These are phyloP conservation scores for Alternaria infectoria DNA, from an alignment of 2,329 filamentous ascomycete genomes.

Conservation along the genomic window DNA sequence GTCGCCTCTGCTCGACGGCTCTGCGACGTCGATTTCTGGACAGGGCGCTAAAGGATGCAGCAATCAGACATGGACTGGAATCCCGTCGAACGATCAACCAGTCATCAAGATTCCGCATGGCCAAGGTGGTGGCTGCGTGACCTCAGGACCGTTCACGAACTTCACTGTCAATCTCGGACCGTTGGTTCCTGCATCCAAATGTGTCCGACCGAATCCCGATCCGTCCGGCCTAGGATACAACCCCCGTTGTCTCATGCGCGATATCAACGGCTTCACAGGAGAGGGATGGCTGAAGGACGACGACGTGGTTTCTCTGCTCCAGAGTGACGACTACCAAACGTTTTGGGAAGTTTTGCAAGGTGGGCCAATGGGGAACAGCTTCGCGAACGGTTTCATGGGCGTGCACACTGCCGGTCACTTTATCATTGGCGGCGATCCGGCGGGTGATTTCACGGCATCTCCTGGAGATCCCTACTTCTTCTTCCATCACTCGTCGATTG, in stretches of 20 bases:
- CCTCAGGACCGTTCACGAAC: constrained; percentile 58
- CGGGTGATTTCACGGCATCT: constrained; percentile 55
- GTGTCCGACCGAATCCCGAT: constrained; percentile 37
- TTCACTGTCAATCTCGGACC: constrained; percentile 55
- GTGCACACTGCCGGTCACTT: constrained; percentile 58
- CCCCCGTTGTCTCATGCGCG: constrained; percentile 49
- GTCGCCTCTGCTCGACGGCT: constrained; percentile 62
- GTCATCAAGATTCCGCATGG: constrained; percentile 54
- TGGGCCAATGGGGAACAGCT: constrained; percentile 31
- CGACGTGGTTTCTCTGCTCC: constrained; percentile 20
- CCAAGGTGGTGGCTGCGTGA: constrained; percentile 61
- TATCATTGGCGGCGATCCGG: constrained; percentile 54
- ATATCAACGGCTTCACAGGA: constrained; percentile 27
- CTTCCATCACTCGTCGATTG: constrained; percentile 42
- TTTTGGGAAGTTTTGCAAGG: constrained; percentile 51
- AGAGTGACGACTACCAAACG: constrained; percentile 10
- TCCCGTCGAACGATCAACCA: constrained; percentile 24
- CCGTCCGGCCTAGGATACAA: constrained; percentile 43
- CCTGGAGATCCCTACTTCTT: constrained; percentile 57
- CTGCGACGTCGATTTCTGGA: constrained; percentile 53
- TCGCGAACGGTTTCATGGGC: constrained; percentile 45
- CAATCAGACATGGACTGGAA: constrained; percentile 27
- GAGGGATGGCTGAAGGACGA: constrained; percentile 17
- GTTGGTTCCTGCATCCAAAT: constrained; percentile 41
- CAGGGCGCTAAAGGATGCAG: constrained; percentile 48